A percentile compares a stretch with the other conserved stretches of the same genome.
Evolutionary conservation across 257 asterid genomes (phyloP).

Genomic region (Linaria vulgaris): DNA sequence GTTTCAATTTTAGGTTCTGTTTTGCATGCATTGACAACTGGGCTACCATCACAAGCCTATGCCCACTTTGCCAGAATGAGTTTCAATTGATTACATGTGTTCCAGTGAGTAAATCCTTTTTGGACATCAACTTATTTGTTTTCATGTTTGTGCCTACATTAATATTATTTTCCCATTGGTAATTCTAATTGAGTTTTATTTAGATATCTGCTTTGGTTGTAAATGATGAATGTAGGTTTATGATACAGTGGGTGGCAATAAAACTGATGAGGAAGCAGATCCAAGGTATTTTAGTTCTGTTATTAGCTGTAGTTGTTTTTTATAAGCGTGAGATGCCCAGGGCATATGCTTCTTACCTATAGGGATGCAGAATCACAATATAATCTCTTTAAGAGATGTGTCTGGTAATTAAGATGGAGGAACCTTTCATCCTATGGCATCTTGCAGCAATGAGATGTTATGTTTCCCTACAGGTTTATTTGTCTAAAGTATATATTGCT

Average conservation of each 20-base stretch:
- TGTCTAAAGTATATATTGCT: neutral
- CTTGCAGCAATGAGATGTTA: conserved; percentile 1
- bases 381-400: neutral
- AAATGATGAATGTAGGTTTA: conserved; percentile 60
- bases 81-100: conserved; percentile 98
- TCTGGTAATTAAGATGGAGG: neutral
- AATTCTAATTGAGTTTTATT: conserved; percentile 1
- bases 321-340: too few relatives aligned
- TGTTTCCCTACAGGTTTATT: neutral
- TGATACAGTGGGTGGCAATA: conserved; percentile 87
- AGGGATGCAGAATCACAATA: too few relatives aligned
- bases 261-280: conserved; percentile 70
- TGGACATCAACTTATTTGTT: conserved; percentile 8
- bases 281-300: conserved; percentile 50
- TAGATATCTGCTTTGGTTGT: conserved; percentile 29
- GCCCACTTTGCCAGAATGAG: conserved; percentile 98
- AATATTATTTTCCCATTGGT: too few relatives aligned
- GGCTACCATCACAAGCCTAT: conserved; percentile 94
- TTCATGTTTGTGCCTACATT: neutral
- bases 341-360: too few relatives aligned
- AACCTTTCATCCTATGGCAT: neutral
- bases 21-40: conserved; percentile 98
- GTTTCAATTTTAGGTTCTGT: conserved; percentile 85
- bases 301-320: conserved; percentile 20
- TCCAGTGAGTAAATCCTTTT: conserved; percentile 71